These are phyloP conservation scores for Caloboletus firmus DNA, from an alignment of 1,284 basidiomycete genomes.

Conservation along the genomic window DNA sequence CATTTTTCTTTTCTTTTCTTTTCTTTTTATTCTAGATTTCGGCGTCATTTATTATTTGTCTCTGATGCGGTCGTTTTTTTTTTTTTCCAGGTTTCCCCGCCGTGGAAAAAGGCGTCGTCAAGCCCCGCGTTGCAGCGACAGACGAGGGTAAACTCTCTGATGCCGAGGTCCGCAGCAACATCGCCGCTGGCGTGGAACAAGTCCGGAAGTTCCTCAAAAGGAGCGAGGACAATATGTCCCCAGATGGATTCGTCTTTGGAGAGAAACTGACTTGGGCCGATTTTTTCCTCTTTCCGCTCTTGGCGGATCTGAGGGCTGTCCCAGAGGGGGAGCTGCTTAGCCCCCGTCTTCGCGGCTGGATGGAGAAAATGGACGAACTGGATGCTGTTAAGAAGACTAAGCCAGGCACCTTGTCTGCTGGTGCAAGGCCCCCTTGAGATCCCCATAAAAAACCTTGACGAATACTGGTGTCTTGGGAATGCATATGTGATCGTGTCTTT, in stretches of 20 bases:
- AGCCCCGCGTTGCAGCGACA: constrained; percentile 30
- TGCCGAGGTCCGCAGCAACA: constrained; percentile 21
- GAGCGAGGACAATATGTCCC: constrained; percentile 27
- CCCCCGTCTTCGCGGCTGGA: constrained; percentile 26
- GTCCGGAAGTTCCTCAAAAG: constrained; percentile 20
- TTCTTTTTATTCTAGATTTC: too few relatives aligned
- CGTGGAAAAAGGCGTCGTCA: constrained; percentile 34
- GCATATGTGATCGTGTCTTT: neutral
- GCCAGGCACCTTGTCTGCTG: constrained; percentile 26
- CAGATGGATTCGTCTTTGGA: constrained; percentile 32
- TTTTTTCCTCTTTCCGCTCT: constrained; percentile 35
- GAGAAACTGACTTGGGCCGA: constrained; percentile 31
- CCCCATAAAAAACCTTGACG: too few relatives aligned
- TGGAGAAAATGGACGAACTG: constrained; percentile 28
- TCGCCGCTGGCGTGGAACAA: constrained; percentile 21
- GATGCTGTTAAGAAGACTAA: constrained; percentile 31
- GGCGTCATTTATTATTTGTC: neutral
- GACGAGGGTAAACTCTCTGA: constrained; percentile 30
- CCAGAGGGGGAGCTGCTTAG: constrained; percentile 29
- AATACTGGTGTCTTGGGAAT: too few relatives aligned
- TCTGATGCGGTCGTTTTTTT: neutral
- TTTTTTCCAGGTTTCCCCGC: constrained; percentile 26
- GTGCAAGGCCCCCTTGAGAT: constrained; percentile 25
- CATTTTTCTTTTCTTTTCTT: too few relatives aligned
- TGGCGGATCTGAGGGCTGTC: constrained; percentile 31